phyloP scores from a whole-genome alignment of 768 basidiomycete genomes.

The Auriscalpium microsporum region DNA sequence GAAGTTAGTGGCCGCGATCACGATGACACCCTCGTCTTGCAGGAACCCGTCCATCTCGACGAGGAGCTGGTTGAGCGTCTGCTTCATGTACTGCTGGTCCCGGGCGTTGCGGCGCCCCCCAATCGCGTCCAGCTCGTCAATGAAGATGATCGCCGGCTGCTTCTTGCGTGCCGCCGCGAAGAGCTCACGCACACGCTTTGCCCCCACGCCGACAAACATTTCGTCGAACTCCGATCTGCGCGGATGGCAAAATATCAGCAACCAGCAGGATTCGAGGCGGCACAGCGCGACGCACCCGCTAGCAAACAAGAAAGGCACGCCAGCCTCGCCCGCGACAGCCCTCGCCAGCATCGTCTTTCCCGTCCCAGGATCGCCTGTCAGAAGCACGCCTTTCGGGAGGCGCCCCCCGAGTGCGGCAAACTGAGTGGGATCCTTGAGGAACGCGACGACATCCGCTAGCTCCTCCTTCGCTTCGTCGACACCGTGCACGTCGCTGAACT shows the following conservation, averaged over 20 bases:
- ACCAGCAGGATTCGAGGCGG: background rate
- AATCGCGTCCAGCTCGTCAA: conserved; percentile 92
- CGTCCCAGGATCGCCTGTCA: conserved; percentile 89
- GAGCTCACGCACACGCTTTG: conserved; percentile 90
- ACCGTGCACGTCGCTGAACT: conserved; percentile 93
- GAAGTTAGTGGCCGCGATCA: conserved; percentile 97
- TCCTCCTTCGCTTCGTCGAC: conserved; percentile 96
- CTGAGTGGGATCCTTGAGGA: conserved; percentile 85
- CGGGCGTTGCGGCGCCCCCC: conserved; percentile 80
- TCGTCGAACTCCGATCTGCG: conserved; percentile 89
- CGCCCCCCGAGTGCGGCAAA: conserved; percentile 91
- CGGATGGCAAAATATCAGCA: background rate
- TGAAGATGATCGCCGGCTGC: conserved; percentile 96
- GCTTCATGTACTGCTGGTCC: conserved; percentile 86
- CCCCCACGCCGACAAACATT: conserved; percentile 94
- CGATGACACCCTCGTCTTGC: conserved; percentile 88
- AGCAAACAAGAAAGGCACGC: conserved; percentile 95
- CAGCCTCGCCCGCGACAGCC: conserved; percentile 96
- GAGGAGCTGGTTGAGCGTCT: conserved; percentile 91
- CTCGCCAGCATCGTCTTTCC: conserved; percentile 98
- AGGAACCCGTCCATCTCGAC: conserved; percentile 98
- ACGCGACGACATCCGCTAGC: conserved; percentile 89
- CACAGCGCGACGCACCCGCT: conserved; percentile 45
- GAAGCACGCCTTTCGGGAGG: conserved; percentile 86
- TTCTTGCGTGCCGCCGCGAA: conserved; percentile 92